These are phyloP conservation scores for Calycina marina DNA, from an alignment of 2,329 filamentous ascomycete genomes.

Conservation along the genomic window DNA sequence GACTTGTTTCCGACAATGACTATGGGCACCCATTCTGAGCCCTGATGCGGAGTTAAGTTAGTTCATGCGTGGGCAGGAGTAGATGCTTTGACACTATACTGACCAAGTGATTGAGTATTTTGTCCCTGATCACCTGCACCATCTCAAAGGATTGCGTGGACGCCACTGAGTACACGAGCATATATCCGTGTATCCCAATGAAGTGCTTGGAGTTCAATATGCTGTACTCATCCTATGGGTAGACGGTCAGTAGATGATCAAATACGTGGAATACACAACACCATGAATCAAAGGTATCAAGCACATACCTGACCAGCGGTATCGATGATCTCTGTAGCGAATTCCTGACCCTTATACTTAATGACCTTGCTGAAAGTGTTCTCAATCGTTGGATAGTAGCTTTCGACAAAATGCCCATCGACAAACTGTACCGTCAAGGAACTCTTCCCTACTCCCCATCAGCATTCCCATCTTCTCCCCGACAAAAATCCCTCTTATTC, in stretches of 20 bases:
- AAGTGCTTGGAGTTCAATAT: conserved; percentile 98
- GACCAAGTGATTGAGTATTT: conserved; percentile 92
- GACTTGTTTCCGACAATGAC: conserved; percentile 96
- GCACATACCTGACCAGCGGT: conserved; percentile 74
- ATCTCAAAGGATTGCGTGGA: conserved; percentile 94
- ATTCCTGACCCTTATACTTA: conserved; percentile 84
- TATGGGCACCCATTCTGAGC: conserved; percentile 81
- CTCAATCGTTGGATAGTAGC: conserved; percentile 97
- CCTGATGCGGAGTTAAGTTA: conserved; percentile 43
- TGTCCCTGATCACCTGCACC: conserved; percentile 89
- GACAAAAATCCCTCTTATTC: too few relatives aligned
- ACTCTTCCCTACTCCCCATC: conserved; percentile 68
- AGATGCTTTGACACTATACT: conserved; percentile 20
- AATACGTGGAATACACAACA: neutral
- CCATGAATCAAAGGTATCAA: neutral
- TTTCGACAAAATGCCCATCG: conserved; percentile 95
- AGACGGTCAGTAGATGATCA: neutral
- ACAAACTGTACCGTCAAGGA: conserved; percentile 95
- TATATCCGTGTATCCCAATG: conserved; percentile 96
- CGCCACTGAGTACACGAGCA: conserved; percentile 96
- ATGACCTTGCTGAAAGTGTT: conserved; percentile 98
- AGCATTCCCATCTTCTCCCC: too few relatives aligned
- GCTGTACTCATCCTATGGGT: conserved; percentile 81
- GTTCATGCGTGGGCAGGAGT: conserved; percentile 1
- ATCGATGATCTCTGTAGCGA: conserved; percentile 92